Evolutionary conservation across 2,329 filamentous ascomycete genomes (phyloP).

Genomic region (Septoria petroselini): DNA sequence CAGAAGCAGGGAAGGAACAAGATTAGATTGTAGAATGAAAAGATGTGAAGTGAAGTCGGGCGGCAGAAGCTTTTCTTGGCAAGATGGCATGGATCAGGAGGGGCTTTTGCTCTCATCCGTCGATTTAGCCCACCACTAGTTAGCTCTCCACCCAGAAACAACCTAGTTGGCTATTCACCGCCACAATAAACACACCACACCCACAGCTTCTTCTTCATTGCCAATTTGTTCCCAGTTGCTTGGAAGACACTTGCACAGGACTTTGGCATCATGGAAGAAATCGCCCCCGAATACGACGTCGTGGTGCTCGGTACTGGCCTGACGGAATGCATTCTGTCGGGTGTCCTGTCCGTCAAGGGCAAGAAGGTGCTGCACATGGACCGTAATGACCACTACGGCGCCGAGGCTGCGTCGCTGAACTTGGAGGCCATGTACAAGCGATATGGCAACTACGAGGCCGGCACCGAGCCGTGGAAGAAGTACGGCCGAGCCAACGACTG

Average conservation of each 20-base stretch:
- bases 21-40: too few relatives aligned
- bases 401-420: slow-evolving; percentile 94
- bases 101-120: too few relatives aligned
- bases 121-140: too few relatives aligned
- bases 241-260: not conserved
- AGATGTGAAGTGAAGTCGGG: not conserved
- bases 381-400: slow-evolving; percentile 97
- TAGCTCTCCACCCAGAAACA: not conserved
- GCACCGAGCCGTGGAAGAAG: slow-evolving; percentile 95
- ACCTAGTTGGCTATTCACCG: not conserved
- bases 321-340: slow-evolving; percentile 98
- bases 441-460: slow-evolving; percentile 75
- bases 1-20: too few relatives aligned
- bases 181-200: not conserved
- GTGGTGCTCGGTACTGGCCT: slow-evolving; percentile 96
- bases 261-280: slow-evolving; percentile 78
- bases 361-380: slow-evolving; percentile 99
- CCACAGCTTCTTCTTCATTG: not conserved
- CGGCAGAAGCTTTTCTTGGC: not conserved
- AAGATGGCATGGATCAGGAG: too few relatives aligned
- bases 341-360: slow-evolving; percentile 95
- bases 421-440: slow-evolving; percentile 97
- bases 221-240: too few relatives aligned
- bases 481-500: slow-evolving; percentile 96
- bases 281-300: slow-evolving; percentile 97